phyloP scores from a whole-genome alignment of 2,329 filamentous ascomycete genomes.

The Canariomyces notabilis region DNA sequence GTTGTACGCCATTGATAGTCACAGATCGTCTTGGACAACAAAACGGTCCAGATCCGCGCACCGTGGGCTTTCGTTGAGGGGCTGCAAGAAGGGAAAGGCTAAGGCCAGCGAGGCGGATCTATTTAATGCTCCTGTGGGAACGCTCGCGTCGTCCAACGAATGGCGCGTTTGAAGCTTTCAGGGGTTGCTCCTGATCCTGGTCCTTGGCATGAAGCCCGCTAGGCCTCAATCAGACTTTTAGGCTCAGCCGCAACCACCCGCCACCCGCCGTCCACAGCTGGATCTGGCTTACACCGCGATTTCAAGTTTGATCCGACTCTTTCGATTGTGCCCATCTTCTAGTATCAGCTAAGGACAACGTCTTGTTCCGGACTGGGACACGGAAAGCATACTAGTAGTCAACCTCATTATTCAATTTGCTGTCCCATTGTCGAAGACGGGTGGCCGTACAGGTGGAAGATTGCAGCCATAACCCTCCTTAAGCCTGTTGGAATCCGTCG shows the following conservation, averaged over 20 bases:
- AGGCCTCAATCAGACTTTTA: background rate
- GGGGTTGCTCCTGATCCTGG: background rate
- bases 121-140: conserved; percentile 3
- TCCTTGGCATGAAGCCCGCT: conserved; percentile 5
- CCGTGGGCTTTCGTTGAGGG: background rate
- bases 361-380: no score
- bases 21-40: background rate
- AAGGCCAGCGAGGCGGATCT: conserved; percentile 1
- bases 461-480: no score
- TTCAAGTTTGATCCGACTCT: no score
- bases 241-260: conserved; percentile 4
- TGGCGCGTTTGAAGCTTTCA: background rate
- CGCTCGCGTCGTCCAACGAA: background rate
- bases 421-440: background rate
- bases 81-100: background rate
- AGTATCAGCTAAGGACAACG: no score
- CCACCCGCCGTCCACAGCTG: no score
- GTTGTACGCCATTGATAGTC: conserved; percentile 1
- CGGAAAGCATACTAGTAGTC: no score
- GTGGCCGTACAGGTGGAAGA: no score
- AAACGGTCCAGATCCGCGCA: background rate
- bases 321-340: no score
- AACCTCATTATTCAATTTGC: background rate
- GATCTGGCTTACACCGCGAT: no score
- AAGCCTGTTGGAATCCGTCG: background rate